Conservation (phyloP, 2,329 filamentous ascomycete species). For the Pestalotiopsis sp. region DNA sequence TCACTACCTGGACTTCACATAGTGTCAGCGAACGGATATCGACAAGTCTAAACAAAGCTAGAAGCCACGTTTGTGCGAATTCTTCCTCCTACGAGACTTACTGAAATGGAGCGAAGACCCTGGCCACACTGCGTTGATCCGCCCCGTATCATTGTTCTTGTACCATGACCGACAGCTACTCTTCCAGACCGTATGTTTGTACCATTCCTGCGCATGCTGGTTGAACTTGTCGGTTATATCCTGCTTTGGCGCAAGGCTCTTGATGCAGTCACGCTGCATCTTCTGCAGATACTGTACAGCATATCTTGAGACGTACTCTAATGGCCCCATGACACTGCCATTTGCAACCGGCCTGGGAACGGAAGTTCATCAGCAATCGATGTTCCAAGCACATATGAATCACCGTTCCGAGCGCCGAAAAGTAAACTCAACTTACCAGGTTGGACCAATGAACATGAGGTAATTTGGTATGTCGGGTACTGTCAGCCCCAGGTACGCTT, state of each 20-base stretch:
- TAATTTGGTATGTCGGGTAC: background rate
- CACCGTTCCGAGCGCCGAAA: background rate
- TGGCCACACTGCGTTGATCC: background rate
- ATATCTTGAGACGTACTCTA: background rate
- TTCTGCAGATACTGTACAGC: background rate
- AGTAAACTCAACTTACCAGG: background rate
- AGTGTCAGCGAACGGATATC: background rate
- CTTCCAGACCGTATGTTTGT: background rate
- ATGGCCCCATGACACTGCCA: background rate
- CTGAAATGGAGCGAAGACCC: background rate
- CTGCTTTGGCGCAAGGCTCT: background rate
- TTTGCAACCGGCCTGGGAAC: background rate
- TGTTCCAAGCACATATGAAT: background rate
- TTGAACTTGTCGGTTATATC: background rate
- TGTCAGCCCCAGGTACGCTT: background rate
- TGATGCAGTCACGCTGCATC: background rate
- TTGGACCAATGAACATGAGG: constrained; percentile 1
- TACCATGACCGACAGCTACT: background rate
- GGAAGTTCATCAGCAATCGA: background rate
- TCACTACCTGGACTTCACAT: background rate
- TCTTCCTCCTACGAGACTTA: background rate
- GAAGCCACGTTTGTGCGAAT: background rate
- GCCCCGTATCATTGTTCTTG: background rate
- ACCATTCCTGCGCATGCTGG: background rate
- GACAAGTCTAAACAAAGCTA: too few relatives aligned